Evolutionary conservation across 2,329 filamentous ascomycete genomes (phyloP), one percentile per base, ranked within the genome.

Genomic region (Paraphaeosphaeria sporulosa): DNA sequence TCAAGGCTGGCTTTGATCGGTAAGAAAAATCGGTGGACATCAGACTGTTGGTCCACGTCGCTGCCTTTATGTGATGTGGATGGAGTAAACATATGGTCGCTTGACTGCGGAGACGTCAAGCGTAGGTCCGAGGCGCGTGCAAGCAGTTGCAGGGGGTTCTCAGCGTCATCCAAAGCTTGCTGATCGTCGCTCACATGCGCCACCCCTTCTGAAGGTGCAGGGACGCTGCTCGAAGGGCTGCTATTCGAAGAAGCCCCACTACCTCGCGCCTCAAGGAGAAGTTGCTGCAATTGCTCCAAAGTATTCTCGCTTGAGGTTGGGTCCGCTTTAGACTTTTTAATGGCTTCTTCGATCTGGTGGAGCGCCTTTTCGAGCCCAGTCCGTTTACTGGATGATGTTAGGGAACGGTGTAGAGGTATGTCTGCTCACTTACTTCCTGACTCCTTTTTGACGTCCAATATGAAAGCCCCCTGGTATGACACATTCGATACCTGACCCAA

Each of bases 321-420:
- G 49, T 74, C 71, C 4, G 71, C 60, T 51, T 67, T 75, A 15
- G 73, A 71, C 60, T 72, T 76, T 59, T 72, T 76, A 53, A 77
- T 71, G 9, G 89, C 90, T 73, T 92, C 87, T 70, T 92, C 89
- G 61, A 93, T 89, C 71, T 91, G 89, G 69, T 87, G 87, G 21
- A 93, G 84, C 3, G 90, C 90, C 77, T 92, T 92, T 63, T 92
- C 90, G 32, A 92, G 79, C 0, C 90, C 90, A 17, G 88, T 89
- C 43, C 90, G 86, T 76, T 93, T 93, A 76, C 90, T 92, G 42
- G 12, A 56, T 2, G 55, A 34, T 49, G 60, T 67, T 38, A 71
- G 66, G 27, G 57, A 32, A 53, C 3, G 40, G 1, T 15, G 25
- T 5, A 8, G 15, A 27, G 30, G 46, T 40, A 32, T 25, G 13